Percentiles rank a stretch among this genome's conserved stretches.
These are phyloP conservation scores for Terana coerulea DNA, from an alignment of 768 basidiomycete genomes.

Conservation along the genomic window DNA sequence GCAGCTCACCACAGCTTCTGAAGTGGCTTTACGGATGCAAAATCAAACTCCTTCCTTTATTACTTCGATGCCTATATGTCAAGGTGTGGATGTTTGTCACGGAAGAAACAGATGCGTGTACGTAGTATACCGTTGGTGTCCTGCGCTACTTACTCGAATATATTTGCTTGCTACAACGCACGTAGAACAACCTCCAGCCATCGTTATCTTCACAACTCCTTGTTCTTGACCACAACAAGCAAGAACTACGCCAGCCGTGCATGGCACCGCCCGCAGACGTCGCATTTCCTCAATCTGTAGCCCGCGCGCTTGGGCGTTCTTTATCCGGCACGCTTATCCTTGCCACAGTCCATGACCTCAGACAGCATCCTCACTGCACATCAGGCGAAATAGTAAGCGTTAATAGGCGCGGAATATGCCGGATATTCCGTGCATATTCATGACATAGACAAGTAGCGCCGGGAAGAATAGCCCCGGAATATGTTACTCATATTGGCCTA, in stretches of 20 bases:
- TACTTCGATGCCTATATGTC: slow-evolving; percentile 21
- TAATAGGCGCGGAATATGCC: no score
- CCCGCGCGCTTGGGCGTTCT: neutral
- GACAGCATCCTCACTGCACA: no score
- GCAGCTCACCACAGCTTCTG: slow-evolving; percentile 31
- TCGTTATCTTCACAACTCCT: no score
- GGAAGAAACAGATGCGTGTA: slow-evolving; percentile 21
- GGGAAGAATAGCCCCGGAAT: no score
- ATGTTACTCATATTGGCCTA: no score
- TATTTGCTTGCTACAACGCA: neutral
- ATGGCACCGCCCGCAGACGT: no score
- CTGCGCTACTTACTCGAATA: slow-evolving; percentile 1
- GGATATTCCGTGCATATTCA: no score
- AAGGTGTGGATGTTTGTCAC: slow-evolving; percentile 28
- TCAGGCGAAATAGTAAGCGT: no score
- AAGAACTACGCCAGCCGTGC: no score
- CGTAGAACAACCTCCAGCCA: no score
- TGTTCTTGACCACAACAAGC: neutral
- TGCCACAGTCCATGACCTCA: neutral
- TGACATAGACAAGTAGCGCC: no score
- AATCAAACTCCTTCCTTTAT: slow-evolving; percentile 24
- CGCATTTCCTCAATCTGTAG: no score
- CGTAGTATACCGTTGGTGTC: slow-evolving; percentile 1
- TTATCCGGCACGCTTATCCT: neutral
- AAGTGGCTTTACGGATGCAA: slow-evolving; percentile 33